Conservation (phyloP, 2,329 filamentous ascomycete genomes). For the Paecilomyces formosus region DNA sequence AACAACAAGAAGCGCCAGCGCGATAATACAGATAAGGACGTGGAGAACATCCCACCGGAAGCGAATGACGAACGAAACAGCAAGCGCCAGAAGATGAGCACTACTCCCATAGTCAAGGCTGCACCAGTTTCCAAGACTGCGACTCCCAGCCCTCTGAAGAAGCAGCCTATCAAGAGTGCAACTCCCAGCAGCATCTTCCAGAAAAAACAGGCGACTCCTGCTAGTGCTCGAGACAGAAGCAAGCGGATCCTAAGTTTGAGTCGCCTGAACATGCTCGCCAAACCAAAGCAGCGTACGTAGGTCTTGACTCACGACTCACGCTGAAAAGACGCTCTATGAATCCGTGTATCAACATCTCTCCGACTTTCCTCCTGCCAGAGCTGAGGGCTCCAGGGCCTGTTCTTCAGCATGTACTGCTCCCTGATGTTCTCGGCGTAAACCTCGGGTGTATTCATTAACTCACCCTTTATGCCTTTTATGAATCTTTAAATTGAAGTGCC, state of each 20-base stretch:
- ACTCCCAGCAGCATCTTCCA: conserved; percentile 17
- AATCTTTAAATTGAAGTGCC: not conserved
- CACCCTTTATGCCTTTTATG: not conserved
- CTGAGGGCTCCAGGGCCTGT: not conserved
- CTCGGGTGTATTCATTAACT: not conserved
- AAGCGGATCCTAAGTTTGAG: conserved; percentile 34
- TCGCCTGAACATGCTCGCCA: conserved; percentile 41
- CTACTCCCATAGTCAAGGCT: conserved; percentile 11
- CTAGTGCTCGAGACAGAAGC: conserved; percentile 20
- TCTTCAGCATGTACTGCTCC: not conserved
- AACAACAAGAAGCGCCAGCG: conserved; percentile 24
- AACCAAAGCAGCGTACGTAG: conserved; percentile 35
- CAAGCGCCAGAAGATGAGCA: conserved; percentile 28
- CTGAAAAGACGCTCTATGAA: not conserved
- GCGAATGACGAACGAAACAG: conserved; percentile 21
- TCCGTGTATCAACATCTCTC: not conserved
- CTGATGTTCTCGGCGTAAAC: not conserved
- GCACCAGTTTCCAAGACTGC: conserved; percentile 2
- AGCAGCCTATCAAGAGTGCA: conserved; percentile 8
- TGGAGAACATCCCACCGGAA: conserved; percentile 15
- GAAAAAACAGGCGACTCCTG: conserved; percentile 21
- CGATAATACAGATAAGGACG: conserved; percentile 12
- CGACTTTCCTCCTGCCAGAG: not conserved
- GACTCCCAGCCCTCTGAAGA: conserved; percentile 29
- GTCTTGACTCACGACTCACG: not conserved